Conservation (phyloP, 176 grass and related monocot species). For the Phyllostachys edulis region DNA sequence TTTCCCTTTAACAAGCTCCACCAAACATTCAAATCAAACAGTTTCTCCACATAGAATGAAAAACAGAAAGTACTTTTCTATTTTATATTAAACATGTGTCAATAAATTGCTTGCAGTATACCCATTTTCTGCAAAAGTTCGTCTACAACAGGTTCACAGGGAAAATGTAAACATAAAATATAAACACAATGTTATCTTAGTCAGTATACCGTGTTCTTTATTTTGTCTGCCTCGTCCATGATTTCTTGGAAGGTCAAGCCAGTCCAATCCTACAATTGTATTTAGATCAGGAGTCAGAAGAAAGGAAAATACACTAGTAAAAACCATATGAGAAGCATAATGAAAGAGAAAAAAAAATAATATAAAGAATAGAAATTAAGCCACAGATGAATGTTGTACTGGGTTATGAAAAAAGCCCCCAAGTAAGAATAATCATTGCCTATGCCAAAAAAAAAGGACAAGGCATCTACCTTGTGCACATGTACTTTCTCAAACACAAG, state of each 20-base stretch:
- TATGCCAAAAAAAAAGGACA: too few species aligned
- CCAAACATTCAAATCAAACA: conserved; percentile 8
- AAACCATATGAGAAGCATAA: conserved; percentile 5
- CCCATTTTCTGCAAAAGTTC: conserved; percentile 1
- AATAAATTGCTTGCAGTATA: conserved; percentile 10
- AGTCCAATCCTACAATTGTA: conserved; percentile 85
- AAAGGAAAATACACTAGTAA: neutral
- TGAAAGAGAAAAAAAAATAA: neutral
- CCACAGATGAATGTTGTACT: neutral
- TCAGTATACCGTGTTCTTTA: conserved; percentile 75
- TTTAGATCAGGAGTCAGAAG: conserved; percentile 3
- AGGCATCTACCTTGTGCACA: neutral
- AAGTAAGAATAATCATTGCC: too few species aligned
- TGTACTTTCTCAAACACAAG: neutral
- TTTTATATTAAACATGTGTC: neutral
- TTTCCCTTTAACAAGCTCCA: neutral
- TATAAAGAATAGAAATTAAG: conserved; percentile 16
- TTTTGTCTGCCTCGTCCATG: conserved; percentile 93
- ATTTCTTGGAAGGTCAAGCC: conserved; percentile 93
- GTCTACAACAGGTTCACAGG: too few species aligned
- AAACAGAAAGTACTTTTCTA: neutral
- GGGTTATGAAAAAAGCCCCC: conserved; percentile 21
- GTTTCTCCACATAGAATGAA: neutral
- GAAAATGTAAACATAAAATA: too few species aligned
- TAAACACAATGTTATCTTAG: neutral